Percentiles rank a stretch among this genome's conserved stretches.
These are phyloP conservation scores for Schizonepeta tenuifolia DNA, from an alignment of 257 asterid species.

Conservation along the genomic window DNA sequence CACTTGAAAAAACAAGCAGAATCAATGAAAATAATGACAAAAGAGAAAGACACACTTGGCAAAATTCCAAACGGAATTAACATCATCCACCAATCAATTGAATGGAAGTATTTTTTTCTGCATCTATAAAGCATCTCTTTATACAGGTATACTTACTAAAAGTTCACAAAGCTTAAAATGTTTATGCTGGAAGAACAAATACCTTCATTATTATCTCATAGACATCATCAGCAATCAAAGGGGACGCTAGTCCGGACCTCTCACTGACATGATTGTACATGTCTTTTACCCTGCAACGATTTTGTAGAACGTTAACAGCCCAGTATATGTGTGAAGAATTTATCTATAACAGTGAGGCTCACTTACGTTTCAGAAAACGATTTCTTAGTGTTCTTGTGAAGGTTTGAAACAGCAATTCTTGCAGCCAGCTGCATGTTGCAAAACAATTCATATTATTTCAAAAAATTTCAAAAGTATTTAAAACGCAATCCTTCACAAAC, in stretches of 20 bases:
- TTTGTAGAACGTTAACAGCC: neutral
- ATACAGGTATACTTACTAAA: neutral
- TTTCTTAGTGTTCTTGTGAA: conserved; percentile 94
- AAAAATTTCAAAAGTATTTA: neutral
- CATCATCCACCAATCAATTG: neutral
- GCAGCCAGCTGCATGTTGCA: conserved; percentile 79
- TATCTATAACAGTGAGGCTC: neutral
- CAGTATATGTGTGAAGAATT: neutral
- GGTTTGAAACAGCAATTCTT: conserved; percentile 97
- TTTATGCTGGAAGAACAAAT: neutral
- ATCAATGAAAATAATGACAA: neutral
- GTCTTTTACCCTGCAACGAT: conserved; percentile 67
- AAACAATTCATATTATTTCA: neutral
- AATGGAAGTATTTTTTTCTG: neutral
- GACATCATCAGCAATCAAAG: conserved; percentile 86
- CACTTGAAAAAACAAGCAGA: neutral
- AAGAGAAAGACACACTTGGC: too few species aligned
- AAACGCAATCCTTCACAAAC: neutral
- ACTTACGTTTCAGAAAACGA: conserved; percentile 97
- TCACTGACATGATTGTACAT: conserved; percentile 81
- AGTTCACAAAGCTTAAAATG: neutral
- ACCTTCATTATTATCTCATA: conserved; percentile 92
- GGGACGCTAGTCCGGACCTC: conserved; percentile 81
- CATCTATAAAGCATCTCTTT: neutral
- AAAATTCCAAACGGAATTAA: too few species aligned